A percentile compares a stretch with the other conserved stretches of the same genome.
Evolutionary conservation across 345 rosid species (phyloP).

Genomic region (Eucalyptus brandiana): DNA sequence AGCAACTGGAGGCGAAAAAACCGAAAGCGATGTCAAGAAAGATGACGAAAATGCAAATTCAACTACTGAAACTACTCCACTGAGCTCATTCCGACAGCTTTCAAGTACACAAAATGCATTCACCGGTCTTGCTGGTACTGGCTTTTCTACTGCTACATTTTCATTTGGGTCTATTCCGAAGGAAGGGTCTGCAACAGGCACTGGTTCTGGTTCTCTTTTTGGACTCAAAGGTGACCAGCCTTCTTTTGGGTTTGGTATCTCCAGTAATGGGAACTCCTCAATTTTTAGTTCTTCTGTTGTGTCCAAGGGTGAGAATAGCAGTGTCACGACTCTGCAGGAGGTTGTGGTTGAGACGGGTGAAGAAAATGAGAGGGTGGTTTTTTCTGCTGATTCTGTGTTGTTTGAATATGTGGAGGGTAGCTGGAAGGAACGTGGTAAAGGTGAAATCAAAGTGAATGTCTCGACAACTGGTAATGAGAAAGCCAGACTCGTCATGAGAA

Average conservation of each 20-base stretch:
- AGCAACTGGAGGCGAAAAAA: constrained; percentile 15
- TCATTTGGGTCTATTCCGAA: constrained; percentile 46
- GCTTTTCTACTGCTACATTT: constrained; percentile 58
- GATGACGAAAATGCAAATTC: constrained; percentile 26
- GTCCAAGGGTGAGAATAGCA: constrained; percentile 51
- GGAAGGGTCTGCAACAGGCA: constrained; percentile 31
- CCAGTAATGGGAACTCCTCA: constrained; percentile 54
- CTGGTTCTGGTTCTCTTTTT: constrained; percentile 13
- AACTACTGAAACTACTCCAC: constrained; percentile 23
- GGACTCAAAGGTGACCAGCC: constrained; percentile 27
- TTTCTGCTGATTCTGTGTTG: constrained; percentile 65
- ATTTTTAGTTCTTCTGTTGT: constrained; percentile 32
- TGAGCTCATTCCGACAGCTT: constrained; percentile 91
- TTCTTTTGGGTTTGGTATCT: constrained; percentile 37
- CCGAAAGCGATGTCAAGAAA: constrained; percentile 21
- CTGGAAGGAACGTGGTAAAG: constrained; percentile 99
- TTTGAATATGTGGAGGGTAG: constrained; percentile 62
- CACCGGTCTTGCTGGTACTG: constrained; percentile 88
- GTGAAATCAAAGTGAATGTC: constrained; percentile 82
- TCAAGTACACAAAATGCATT: constrained; percentile 93
- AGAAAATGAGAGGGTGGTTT: constrained; percentile 75
- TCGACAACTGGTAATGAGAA: constrained; percentile 35
- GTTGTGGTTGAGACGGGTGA: constrained; percentile 87
- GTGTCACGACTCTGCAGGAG: constrained; percentile 65
- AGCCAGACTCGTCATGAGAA: constrained; percentile 83